phyloP scores from a whole-genome alignment of 139 green algal genomes.

The Eudorina sp. region DNA sequence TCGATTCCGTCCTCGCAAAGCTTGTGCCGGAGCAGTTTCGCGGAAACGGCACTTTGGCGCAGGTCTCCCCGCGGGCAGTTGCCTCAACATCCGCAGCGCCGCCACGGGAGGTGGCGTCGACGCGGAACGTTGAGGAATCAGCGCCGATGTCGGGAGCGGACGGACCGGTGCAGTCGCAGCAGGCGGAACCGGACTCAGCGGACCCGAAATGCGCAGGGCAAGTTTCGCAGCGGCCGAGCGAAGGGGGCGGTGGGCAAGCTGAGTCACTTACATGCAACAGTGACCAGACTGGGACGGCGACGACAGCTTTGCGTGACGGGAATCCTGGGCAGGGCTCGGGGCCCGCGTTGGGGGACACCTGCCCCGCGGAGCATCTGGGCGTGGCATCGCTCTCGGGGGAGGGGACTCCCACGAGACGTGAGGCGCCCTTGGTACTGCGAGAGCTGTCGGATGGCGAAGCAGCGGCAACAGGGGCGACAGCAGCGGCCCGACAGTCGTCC shows the following conservation, averaged over 20 bases:
- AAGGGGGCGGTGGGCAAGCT: background rate
- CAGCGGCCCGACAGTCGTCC: background rate
- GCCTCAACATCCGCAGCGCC: background rate
- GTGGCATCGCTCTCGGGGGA: background rate
- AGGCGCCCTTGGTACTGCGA: background rate
- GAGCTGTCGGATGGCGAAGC: background rate
- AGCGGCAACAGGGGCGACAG: no score
- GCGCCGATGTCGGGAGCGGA: background rate
- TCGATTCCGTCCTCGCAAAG: background rate
- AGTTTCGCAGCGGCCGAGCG: background rate
- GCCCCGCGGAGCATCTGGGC: background rate
- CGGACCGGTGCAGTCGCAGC: background rate
- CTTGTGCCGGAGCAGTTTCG: conserved; percentile 42
- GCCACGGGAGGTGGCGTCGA: background rate
- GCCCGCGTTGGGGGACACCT: background rate
- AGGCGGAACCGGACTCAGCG: background rate
- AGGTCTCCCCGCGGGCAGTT: background rate
- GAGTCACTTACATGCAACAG: background rate
- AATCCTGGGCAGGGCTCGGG: background rate
- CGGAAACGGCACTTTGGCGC: background rate
- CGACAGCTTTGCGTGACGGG: background rate
- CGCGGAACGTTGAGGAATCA: background rate
- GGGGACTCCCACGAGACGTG: background rate
- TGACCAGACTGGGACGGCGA: background rate
- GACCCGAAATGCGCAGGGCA: background rate